Percentiles rank a stretch among this genome's conserved stretches.
These are phyloP conservation scores for Bryopsis sp. DNA, from an alignment of 139 green algal genomes.

Conservation along the genomic window DNA sequence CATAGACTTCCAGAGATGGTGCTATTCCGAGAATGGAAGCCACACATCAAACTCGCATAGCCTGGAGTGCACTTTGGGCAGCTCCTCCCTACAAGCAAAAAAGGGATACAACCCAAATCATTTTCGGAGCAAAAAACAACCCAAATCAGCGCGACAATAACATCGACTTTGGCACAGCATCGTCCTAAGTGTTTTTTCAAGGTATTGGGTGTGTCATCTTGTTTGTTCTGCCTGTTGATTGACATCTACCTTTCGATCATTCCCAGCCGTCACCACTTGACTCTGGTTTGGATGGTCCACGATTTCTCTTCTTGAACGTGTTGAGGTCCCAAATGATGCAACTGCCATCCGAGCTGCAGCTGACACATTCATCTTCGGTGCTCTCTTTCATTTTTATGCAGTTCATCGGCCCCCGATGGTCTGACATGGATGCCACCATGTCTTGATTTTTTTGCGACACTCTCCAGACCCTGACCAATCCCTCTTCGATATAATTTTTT, in stretches of 20 bases:
- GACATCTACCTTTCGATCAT: constrained; percentile 60
- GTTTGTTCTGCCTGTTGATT: background rate
- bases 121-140: too few relatives aligned
- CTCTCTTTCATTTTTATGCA: constrained; percentile 47
- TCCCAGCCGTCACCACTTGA: constrained; percentile 58
- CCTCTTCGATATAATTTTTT: constrained; percentile 45
- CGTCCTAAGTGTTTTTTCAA: too few relatives aligned
- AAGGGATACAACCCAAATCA: too few relatives aligned
- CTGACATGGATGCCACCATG: constrained; percentile 75
- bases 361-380: constrained; percentile 56
- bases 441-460: constrained; percentile 41
- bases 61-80: too few relatives aligned
- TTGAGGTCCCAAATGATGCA: constrained; percentile 84
- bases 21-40: too few relatives aligned
- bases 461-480: constrained; percentile 60
- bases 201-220: too few relatives aligned
- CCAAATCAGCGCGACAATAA: too few relatives aligned
- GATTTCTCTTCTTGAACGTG: constrained; percentile 51
- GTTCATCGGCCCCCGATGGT: constrained; percentile 72
- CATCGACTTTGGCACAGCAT: too few relatives aligned
- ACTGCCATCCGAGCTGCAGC: constrained; percentile 57
- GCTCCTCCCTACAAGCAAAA: too few relatives aligned
- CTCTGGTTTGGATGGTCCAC: constrained; percentile 72
- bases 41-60: too few relatives aligned
- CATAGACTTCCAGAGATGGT: too few relatives aligned